Percentiles rank a stretch among this genome's conserved stretches.
phyloP scores from a whole-genome alignment of 495 filamentous ascomycete genomes.

The Hypoxylon trugodes region DNA sequence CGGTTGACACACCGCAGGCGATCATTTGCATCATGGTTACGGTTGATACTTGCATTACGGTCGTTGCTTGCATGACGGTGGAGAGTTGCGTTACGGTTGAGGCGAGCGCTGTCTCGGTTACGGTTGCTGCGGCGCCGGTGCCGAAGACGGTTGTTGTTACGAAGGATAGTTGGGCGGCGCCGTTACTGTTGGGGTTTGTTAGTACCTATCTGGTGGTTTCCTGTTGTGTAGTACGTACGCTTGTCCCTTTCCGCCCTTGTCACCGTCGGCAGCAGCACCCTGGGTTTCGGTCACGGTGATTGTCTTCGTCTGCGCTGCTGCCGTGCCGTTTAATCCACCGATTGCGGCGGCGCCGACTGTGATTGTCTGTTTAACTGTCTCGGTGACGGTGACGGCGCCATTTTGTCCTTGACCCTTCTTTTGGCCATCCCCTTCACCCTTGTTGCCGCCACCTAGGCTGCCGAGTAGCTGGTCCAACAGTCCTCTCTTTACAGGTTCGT shows the following conservation, averaged over 20 bases:
- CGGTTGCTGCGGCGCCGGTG: slow-evolving; percentile 45
- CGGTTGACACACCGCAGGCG: slow-evolving; percentile 31
- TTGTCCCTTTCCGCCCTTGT: slow-evolving; percentile 1
- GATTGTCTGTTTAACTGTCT: slow-evolving; percentile 47
- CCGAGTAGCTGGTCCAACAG: slow-evolving; percentile 37
- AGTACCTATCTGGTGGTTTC: neutral
- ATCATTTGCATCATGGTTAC: slow-evolving; percentile 44
- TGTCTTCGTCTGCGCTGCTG: slow-evolving; percentile 38
- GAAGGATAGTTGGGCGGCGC: slow-evolving; percentile 50
- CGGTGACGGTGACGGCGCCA: slow-evolving; percentile 48
- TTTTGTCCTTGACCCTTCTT: slow-evolving; percentile 20
- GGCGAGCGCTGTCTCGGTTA: slow-evolving; percentile 53
- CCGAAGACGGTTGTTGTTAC: slow-evolving; percentile 50
- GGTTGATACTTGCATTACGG: slow-evolving; percentile 37
- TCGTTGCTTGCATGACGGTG: slow-evolving; percentile 36
- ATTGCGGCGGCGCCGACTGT: slow-evolving; percentile 33
- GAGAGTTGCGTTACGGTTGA: slow-evolving; percentile 42
- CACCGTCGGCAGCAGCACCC: slow-evolving; percentile 13
- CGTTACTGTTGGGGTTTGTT: neutral
- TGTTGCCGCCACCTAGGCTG: slow-evolving; percentile 28
- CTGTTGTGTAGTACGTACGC: slow-evolving; percentile 10
- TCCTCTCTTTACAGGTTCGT: slow-evolving; percentile 37
- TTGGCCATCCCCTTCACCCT: slow-evolving; percentile 16
- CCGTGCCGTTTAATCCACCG: slow-evolving; percentile 41
- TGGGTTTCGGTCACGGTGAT: slow-evolving; percentile 49